These are phyloP conservation scores for Mortierella hygrophila DNA, from an alignment of 192 early-diverging fungal genomes.

Conservation along the genomic window DNA sequence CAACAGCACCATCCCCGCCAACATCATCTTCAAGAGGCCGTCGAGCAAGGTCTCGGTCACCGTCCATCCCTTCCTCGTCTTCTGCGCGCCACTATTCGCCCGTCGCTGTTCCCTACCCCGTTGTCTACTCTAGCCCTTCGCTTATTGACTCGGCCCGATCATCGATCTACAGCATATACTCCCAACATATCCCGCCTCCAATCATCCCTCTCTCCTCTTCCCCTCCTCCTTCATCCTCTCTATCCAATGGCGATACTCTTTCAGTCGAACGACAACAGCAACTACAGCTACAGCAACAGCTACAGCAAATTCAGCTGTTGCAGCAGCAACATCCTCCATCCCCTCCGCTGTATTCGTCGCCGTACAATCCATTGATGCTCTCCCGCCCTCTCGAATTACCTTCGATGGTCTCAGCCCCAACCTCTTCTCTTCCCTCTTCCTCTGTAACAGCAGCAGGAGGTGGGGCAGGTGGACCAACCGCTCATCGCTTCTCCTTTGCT, in stretches of 20 bases:
- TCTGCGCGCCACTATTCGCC: slow-evolving; percentile 18
- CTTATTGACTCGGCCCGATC: slow-evolving; percentile 31
- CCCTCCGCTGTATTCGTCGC: background rate
- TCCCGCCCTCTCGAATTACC: background rate
- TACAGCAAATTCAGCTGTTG: background rate
- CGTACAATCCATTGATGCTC: background rate
- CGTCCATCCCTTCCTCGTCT: slow-evolving; percentile 9
- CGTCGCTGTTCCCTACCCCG: slow-evolving; percentile 22
- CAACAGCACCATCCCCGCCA: background rate
- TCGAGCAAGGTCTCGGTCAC: background rate
- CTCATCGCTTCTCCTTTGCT: background rate
- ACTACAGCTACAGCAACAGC: background rate
- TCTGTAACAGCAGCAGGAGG: too few species aligned
- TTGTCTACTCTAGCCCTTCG: slow-evolving; percentile 35
- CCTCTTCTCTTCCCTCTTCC: background rate
- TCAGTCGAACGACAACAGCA: background rate
- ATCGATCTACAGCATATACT: background rate
- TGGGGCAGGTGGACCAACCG: background rate
- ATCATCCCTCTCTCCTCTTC: background rate
- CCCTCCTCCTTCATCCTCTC: background rate
- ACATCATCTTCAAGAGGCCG: background rate
- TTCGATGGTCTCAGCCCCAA: background rate
- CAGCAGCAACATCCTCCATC: slow-evolving; percentile 4
- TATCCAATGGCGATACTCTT: background rate
- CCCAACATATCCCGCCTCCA: slow-evolving; percentile 2